Percentiles rank a stretch among this genome's conserved stretches.
Conservation (phyloP, 305 asterid genomes). For the Ajuga reptans region DNA sequence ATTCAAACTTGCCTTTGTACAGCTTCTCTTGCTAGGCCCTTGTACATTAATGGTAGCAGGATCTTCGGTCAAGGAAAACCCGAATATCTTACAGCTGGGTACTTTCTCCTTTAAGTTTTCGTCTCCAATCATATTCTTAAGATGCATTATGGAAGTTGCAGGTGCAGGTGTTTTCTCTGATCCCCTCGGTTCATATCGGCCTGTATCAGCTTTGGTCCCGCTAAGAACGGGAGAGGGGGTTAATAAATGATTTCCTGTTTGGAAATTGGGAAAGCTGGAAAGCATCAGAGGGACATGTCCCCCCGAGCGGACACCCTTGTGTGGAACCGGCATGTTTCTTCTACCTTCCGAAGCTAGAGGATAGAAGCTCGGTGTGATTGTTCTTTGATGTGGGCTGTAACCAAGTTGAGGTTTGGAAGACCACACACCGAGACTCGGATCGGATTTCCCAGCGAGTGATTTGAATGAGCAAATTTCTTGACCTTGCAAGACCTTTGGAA, state of each 20-base stretch:
- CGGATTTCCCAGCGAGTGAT: constrained; percentile 58
- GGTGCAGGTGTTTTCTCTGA: constrained; percentile 39
- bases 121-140: constrained; percentile 31
- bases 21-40: constrained; percentile 70
- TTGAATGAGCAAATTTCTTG: constrained; percentile 96
- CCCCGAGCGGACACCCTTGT: constrained; percentile 38
- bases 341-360: constrained; percentile 84
- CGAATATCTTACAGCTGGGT: constrained; percentile 61
- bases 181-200: constrained; percentile 35
- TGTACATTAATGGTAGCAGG: constrained; percentile 42
- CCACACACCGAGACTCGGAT: constrained; percentile 47
- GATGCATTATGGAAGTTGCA: constrained; percentile 30
- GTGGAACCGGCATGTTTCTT: constrained; percentile 49
- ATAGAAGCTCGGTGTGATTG: constrained; percentile 45
- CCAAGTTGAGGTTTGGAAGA: constrained; percentile 46
- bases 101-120: constrained; percentile 39
- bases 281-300: constrained; percentile 46
- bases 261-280: constrained; percentile 42
- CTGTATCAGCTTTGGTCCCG: constrained; percentile 38
- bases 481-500: constrained; percentile 99
- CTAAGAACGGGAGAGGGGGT: constrained; percentile 37
- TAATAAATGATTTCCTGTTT: constrained; percentile 35
- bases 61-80: constrained; percentile 69
- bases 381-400: constrained; percentile 39
- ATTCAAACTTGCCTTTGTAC: constrained; percentile 61